Evolutionary conservation across 2,329 filamentous ascomycete species (phyloP), one percentile per base, ranked within the genome.

Genomic region (Ophiocordyceps camponoti-floridani): DNA sequence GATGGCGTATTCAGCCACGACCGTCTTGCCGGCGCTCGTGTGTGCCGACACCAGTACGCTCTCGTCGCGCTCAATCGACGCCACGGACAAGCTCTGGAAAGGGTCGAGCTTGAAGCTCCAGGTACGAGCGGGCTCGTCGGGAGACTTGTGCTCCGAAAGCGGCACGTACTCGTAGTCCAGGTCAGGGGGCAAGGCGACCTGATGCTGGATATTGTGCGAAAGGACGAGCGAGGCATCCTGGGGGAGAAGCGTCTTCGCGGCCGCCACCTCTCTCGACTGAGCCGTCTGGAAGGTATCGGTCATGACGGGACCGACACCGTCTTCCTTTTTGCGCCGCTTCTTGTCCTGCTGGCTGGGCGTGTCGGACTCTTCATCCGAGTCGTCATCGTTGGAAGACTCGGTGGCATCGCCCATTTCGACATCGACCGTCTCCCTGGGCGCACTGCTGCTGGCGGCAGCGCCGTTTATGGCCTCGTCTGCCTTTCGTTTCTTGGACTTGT

Each of bases 171-270:
- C 82, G 67, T 94, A 94, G 64, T 93, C 85, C 45, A 93, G 84
- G 59, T 94, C 85, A 10, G 89, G 88, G 2, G 91, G 91, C 18
- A 98, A 71, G 12, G 91, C 85, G 53, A 96, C 91, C 65, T 98
- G 89, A 70, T 98, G 91, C 63, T 94, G 88, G 54, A 98, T 94
- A 67, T 98, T 94, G 67, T 98, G 93, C 42, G 86, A 89, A 44
- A 98, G 66, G 19, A 94, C 81, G 27, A 98, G 77, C 6, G 82
- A 77, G 42, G 77, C 69, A 27, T 87, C 82, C 51, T 77, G 60
- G 69, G 70, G 51, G 14, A 73, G 67, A 45, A 79, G 70, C 9
- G 84, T 87, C 30, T 80, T 77, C 6, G 85, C 82, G 26, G 81
- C 82, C 19, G 83, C 85, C 37, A 98, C 75, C 62, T 96, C 85